Percentiles rank a stretch among this genome's conserved stretches.
These are phyloP conservation scores for Filobasidium floriforme DNA, from an alignment of 768 basidiomycete genomes.

Conservation along the genomic window DNA sequence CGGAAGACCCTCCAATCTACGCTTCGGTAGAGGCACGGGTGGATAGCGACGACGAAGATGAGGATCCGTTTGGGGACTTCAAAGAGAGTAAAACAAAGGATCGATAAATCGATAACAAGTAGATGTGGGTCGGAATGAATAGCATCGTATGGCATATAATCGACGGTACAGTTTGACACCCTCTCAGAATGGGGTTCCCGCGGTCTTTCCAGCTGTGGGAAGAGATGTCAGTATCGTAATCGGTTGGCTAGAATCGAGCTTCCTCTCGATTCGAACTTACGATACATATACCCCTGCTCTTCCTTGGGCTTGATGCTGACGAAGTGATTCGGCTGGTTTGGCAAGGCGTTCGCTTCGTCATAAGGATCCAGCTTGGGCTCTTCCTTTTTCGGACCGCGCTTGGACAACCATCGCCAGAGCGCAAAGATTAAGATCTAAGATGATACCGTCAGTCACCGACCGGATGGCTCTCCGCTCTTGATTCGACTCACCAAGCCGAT, in stretches of 20 bases:
- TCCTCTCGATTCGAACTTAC: neutral
- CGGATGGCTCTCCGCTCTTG: neutral
- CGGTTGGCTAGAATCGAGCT: no score
- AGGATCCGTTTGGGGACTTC: constrained; percentile 39
- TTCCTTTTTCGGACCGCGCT: constrained; percentile 3
- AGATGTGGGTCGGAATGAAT: neutral
- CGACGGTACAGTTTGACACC: no score
- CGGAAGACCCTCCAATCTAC: constrained; percentile 18
- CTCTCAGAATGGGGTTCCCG: neutral
- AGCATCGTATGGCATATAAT: no score
- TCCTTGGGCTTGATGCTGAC: constrained; percentile 15
- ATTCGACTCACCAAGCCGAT: constrained; percentile 8
- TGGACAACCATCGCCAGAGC: constrained; percentile 12
- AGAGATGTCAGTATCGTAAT: neutral
- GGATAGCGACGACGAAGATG: constrained; percentile 23
- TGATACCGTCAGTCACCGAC: neutral
- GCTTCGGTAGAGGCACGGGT: constrained; percentile 13
- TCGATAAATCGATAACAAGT: neutral
- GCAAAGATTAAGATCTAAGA: constrained; percentile 11
- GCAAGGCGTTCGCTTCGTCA: constrained; percentile 15
- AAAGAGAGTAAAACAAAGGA: constrained; percentile 20
- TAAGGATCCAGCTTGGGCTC: constrained; percentile 6
- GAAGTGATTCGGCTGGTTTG: constrained; percentile 18
- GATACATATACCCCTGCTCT: neutral
- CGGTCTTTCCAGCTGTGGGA: neutral